These are phyloP conservation scores for Pichia pseudocactophila DNA, from an alignment of 805 yeast species.

Conservation along the genomic window DNA sequence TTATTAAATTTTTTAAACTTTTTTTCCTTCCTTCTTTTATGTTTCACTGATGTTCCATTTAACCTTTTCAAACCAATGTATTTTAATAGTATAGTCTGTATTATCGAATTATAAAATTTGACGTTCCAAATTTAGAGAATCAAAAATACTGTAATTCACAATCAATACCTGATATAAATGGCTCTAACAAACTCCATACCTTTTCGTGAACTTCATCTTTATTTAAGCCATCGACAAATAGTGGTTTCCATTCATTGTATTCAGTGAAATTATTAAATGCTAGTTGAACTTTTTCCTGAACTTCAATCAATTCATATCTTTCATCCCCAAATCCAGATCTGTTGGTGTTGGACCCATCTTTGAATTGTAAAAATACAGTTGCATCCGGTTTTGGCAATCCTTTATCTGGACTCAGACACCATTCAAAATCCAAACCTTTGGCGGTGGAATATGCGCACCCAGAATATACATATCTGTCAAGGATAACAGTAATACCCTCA, in stretches of 20 bases:
- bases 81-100: background rate
- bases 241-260: conserved; percentile 31
- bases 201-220: conserved; percentile 46
- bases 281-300: conserved; percentile 63
- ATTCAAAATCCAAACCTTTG: conserved; percentile 58
- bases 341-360: conserved; percentile 33
- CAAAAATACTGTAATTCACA: conserved; percentile 11
- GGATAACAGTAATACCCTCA: conserved; percentile 46
- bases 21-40: background rate
- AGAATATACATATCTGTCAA: conserved; percentile 87
- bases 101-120: background rate
- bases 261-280: conserved; percentile 41
- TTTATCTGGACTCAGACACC: conserved; percentile 77
- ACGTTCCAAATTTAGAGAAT: too few relatives aligned
- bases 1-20: background rate
- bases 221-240: conserved; percentile 51
- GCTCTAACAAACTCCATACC: conserved; percentile 32
- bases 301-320: conserved; percentile 67
- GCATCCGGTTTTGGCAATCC: conserved; percentile 86
- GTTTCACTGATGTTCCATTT: background rate
- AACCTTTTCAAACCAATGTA: too few relatives aligned
- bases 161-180: conserved; percentile 12
- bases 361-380: conserved; percentile 64
- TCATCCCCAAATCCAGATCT: conserved; percentile 92
- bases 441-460: conserved; percentile 92